phyloP scores from a whole-genome alignment of 2,329 filamentous ascomycete species.

The Alternaria conjuncta region DNA sequence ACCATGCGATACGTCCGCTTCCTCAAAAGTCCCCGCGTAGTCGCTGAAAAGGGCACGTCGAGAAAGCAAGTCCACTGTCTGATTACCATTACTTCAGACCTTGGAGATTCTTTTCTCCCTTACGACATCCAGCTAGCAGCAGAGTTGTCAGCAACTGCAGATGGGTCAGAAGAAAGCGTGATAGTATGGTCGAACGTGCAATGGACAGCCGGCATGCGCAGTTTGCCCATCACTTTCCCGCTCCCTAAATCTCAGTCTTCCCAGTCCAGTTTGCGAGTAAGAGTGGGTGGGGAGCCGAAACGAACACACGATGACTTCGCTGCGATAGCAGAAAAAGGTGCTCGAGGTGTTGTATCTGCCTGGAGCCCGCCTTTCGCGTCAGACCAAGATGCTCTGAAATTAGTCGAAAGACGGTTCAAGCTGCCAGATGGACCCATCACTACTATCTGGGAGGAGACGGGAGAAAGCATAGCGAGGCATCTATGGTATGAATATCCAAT shows the following conservation, averaged over 20 bases:
- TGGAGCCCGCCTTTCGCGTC: slow-evolving; percentile 59
- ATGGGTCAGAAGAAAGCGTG: slow-evolving; percentile 36
- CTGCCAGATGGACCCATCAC: slow-evolving; percentile 51
- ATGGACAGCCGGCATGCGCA: slow-evolving; percentile 55
- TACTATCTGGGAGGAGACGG: slow-evolving; percentile 71
- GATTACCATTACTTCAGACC: slow-evolving; percentile 71
- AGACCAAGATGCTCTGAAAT: slow-evolving; percentile 54
- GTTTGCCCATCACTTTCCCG: slow-evolving; percentile 53
- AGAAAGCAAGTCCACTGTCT: slow-evolving; percentile 43
- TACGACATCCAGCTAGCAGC: slow-evolving; percentile 53
- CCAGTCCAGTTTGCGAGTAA: slow-evolving; percentile 48
- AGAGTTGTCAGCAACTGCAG: slow-evolving; percentile 42
- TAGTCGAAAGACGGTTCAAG: slow-evolving; percentile 63
- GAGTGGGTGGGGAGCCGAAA: slow-evolving; percentile 46
- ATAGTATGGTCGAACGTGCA: slow-evolving; percentile 52
- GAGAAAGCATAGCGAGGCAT: slow-evolving; percentile 75
- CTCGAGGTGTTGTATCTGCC: slow-evolving; percentile 61
- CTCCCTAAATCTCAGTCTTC: slow-evolving; percentile 48
- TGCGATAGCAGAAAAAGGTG: slow-evolving; percentile 29
- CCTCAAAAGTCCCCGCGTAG: slow-evolving; percentile 66
- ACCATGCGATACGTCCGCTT: slow-evolving; percentile 68
- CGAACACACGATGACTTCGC: slow-evolving; percentile 37
- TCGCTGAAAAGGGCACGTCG: slow-evolving; percentile 39
- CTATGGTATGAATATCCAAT: slow-evolving; percentile 61
- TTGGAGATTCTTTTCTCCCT: slow-evolving; percentile 70